Percentiles rank a stretch among this genome's conserved stretches.
These are phyloP conservation scores for Zopfia rhizophila DNA, from an alignment of 2,329 filamentous ascomycete genomes.

Conservation along the genomic window DNA sequence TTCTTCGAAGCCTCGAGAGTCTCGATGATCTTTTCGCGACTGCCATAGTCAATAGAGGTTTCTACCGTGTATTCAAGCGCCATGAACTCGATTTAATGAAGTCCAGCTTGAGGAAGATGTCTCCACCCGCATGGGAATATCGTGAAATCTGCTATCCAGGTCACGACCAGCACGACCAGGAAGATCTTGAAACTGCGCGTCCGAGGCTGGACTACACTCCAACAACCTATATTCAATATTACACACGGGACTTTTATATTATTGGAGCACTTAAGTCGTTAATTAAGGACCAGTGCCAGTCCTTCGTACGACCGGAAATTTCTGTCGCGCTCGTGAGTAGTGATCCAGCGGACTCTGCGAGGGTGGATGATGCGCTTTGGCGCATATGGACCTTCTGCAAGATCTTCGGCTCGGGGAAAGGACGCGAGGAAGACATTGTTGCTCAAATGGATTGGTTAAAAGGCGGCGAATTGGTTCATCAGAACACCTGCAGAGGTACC, in stretches of 20 bases:
- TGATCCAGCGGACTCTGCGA: conserved; percentile 57
- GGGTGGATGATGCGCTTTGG: conserved; percentile 71
- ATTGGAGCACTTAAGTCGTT: conserved; percentile 65
- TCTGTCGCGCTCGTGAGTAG: conserved; percentile 62
- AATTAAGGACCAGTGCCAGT: conserved; percentile 65
- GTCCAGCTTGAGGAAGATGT: conserved; percentile 62
- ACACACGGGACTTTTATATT: conserved; percentile 64
- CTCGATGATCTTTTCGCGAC: conserved; percentile 66
- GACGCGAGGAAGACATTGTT: conserved; percentile 67
- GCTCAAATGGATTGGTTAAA: conserved; percentile 72
- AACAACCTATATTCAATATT: conserved; percentile 61
- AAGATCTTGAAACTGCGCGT: conserved; percentile 54
- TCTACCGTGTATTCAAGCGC: conserved; percentile 67
- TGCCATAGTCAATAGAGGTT: conserved; percentile 65
- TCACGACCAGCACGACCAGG: conserved; percentile 52
- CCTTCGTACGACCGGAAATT: conserved; percentile 67
- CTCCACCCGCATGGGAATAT: conserved; percentile 69
- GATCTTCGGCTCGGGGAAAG: conserved; percentile 69
- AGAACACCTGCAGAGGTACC: conserved; percentile 57
- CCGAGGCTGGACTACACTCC: conserved; percentile 65
- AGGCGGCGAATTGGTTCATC: conserved; percentile 64
- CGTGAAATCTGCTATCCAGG: conserved; percentile 67
- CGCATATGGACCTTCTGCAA: conserved; percentile 74
- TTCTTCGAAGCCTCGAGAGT: conserved; percentile 60
- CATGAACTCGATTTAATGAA: conserved; percentile 66